Evolutionary conservation across 768 basidiomycete genomes (phyloP).

Genomic region (Dentipellis sp.): DNA sequence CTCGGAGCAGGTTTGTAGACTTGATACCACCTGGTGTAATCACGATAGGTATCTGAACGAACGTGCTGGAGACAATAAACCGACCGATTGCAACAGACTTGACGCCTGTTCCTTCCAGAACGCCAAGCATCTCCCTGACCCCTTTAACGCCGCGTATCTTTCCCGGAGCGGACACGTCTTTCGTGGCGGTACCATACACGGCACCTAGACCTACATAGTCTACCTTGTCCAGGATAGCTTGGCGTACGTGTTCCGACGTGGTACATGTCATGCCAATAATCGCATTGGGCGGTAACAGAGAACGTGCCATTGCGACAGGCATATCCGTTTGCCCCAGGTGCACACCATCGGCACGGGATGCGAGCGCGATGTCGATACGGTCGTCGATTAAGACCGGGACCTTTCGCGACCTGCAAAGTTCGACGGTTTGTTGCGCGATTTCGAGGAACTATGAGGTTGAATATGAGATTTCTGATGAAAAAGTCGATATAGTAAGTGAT

Average conservation of each 20-base stretch:
- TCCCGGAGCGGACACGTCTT: conserved; percentile 51
- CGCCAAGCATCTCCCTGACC: conserved; percentile 55
- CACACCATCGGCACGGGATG: conserved; percentile 67
- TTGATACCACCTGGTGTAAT: conserved; percentile 74
- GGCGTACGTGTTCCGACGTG: conserved; percentile 50
- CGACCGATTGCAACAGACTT: conserved; percentile 82
- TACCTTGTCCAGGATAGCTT: conserved; percentile 52
- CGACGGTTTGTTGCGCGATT: conserved; percentile 61
- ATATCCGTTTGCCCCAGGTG: conserved; percentile 90
- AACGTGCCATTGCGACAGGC: conserved; percentile 54
- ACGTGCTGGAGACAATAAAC: conserved; percentile 9
- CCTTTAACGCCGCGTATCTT: conserved; percentile 59
- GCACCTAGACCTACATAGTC: conserved; percentile 90
- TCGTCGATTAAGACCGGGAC: conserved; percentile 86
- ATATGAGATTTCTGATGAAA: neutral
- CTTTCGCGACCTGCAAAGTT: conserved; percentile 62
- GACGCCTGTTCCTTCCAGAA: conserved; percentile 51
- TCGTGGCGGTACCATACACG: conserved; percentile 74
- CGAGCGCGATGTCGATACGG: conserved; percentile 79
- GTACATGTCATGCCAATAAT: conserved; percentile 81
- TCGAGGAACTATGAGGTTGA: conserved; percentile 52
- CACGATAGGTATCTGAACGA: neutral
- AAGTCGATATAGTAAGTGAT: neutral
- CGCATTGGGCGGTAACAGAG: conserved; percentile 55
- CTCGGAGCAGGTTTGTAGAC: conserved; percentile 62